These are phyloP conservation scores for Emergomyces orientalis DNA, from an alignment of 2,329 filamentous ascomycete species.

Conservation along the genomic window DNA sequence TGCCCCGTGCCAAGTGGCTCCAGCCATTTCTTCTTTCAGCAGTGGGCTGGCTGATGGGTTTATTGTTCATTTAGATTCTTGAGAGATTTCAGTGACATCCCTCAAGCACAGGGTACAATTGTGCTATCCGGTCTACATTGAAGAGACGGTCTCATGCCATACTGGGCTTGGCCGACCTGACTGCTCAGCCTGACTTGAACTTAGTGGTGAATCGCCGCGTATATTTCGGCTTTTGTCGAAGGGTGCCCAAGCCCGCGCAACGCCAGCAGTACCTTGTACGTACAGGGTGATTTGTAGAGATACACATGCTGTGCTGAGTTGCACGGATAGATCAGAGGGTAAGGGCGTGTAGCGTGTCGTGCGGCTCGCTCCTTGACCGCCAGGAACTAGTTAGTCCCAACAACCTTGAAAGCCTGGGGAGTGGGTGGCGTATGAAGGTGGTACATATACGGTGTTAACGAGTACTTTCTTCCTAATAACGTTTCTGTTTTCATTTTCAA, in stretches of 20 bases:
- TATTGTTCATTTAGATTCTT: not conserved
- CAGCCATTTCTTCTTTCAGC: conserved; percentile 1
- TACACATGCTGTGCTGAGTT: not conserved
- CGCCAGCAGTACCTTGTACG: not conserved
- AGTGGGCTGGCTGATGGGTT: not conserved
- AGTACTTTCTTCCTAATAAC: not conserved
- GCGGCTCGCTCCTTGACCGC: not conserved
- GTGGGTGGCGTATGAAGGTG: not conserved
- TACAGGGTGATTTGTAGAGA: not conserved
- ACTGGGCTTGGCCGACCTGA: not conserved
- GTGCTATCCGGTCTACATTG: not conserved
- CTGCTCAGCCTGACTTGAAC: not conserved
- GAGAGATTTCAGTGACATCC: not conserved
- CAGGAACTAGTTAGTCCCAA: not conserved
- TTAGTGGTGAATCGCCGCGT: not conserved
- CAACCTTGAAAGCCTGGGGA: not conserved
- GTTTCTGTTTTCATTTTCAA: not conserved
- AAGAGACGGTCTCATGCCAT: not conserved
- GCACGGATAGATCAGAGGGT: not conserved
- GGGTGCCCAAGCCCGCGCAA: not conserved
- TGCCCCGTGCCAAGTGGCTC: conserved; percentile 4
- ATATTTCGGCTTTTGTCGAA: conserved; percentile 3
- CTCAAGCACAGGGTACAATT: not conserved
- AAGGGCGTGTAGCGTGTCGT: not conserved
- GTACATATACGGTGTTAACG: not conserved